phyloP scores from a whole-genome alignment of 345 rosid species.

The Erysimum cheiranthoides region DNA sequence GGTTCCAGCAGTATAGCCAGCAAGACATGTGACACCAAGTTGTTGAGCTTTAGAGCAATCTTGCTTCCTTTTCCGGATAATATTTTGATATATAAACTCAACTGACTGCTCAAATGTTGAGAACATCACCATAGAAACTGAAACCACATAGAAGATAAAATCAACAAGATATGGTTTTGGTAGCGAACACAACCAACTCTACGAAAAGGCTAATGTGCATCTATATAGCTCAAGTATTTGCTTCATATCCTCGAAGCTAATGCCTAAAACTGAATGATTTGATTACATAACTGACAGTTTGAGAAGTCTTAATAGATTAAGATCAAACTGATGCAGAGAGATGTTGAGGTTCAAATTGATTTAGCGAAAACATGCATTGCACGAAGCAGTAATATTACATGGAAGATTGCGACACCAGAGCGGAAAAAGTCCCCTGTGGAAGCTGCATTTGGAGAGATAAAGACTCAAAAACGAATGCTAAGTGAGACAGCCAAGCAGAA shows the following conservation, averaged over 20 bases:
- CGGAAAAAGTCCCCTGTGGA: constrained; percentile 48
- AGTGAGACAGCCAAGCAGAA: constrained; percentile 21
- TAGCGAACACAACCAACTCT: constrained; percentile 14
- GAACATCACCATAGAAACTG: constrained; percentile 79
- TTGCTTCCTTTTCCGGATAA: constrained; percentile 56
- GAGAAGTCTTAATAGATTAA: not conserved
- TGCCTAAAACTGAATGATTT: not conserved
- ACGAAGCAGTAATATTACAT: constrained; percentile 37
- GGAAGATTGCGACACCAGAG: constrained; percentile 53
- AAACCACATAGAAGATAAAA: constrained; percentile 22
- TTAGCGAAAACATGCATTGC: not conserved
- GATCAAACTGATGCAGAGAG: not conserved
- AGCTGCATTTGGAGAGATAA: constrained; percentile 43
- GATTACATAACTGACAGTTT: not conserved
- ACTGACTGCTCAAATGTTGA: constrained; percentile 80
- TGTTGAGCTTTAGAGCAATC: constrained; percentile 70
- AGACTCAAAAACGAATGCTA: not conserved
- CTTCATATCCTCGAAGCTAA: not conserved
- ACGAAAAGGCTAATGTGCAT: not conserved
- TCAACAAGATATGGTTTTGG: constrained; percentile 23
- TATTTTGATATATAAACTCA: constrained; percentile 56
- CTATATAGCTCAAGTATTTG: not conserved
- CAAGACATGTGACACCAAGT: constrained; percentile 76
- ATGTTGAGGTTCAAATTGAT: not conserved
- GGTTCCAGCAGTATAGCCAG: constrained; percentile 80